Evolutionary conservation across 495 filamentous ascomycete genomes (phyloP).

Genomic region (Cenococcum geophilum): DNA sequence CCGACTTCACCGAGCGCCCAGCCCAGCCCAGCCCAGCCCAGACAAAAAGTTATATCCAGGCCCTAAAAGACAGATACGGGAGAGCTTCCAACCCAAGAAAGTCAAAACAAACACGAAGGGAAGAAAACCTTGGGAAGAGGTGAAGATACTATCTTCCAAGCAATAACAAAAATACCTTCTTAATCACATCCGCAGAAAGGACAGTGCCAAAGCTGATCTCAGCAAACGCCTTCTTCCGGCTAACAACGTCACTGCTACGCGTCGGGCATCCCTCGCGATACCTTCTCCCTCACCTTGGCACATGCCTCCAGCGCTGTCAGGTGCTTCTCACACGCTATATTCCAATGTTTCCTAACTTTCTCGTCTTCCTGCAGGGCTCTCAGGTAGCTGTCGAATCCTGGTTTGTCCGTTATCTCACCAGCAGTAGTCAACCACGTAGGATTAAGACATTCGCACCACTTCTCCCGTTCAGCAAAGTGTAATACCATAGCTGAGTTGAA

Average conservation of each 20-base stretch:
- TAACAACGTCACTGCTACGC: not conserved
- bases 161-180: no score
- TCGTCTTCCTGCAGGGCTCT: constrained; percentile 58
- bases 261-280: constrained; percentile 1
- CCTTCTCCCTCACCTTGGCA: constrained; percentile 41
- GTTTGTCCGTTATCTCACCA: constrained; percentile 45
- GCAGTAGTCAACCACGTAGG: constrained; percentile 51
- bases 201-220: no score
- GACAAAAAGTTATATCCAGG: no score
- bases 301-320: constrained; percentile 54
- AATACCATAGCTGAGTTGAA: constrained; percentile 60
- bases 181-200: no score
- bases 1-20: no score
- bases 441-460: constrained; percentile 32
- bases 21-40: no score
- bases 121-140: no score
- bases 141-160: no score
- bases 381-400: constrained; percentile 54
- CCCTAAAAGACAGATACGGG: no score
- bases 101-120: no score
- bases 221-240: no score
- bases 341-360: constrained; percentile 58
- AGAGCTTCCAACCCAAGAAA: no score
- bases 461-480: constrained; percentile 59
- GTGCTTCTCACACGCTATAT: constrained; percentile 57